phyloP scores from a whole-genome alignment of 1,284 basidiomycete genomes.

The Tilletiaria anomala region DNA sequence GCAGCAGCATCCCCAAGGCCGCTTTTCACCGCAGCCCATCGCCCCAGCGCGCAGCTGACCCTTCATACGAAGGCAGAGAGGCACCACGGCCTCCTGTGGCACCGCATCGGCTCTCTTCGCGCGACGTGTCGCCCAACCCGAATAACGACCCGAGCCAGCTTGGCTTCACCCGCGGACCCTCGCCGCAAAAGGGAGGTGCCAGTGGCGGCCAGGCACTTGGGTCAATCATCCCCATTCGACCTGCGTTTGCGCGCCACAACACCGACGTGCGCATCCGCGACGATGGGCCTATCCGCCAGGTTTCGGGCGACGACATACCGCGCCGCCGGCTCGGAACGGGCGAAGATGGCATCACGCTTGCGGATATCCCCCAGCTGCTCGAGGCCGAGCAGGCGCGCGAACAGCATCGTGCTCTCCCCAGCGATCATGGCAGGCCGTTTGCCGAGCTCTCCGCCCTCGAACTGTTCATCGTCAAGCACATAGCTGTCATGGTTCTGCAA shows the following conservation, averaged over 20 bases:
- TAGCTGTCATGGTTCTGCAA: slow-evolving; percentile 67
- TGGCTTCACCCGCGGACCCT: neutral
- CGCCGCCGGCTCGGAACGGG: neutral
- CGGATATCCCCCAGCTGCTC: slow-evolving; percentile 87
- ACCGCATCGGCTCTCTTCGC: too few relatives aligned
- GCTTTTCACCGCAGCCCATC: neutral
- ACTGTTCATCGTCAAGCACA: slow-evolving; percentile 78
- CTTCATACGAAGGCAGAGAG: neutral
- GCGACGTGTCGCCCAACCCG: slow-evolving; percentile 8
- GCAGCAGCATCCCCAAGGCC: neutral
- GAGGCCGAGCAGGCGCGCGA: slow-evolving; percentile 73
- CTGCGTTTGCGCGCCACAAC: slow-evolving; percentile 62
- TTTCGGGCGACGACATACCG: slow-evolving; percentile 22
- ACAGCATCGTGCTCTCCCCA: neutral
- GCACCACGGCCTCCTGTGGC: neutral
- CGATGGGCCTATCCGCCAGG: slow-evolving; percentile 43
- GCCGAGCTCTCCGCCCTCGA: slow-evolving; percentile 73
- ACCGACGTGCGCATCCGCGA: slow-evolving; percentile 80
- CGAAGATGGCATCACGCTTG: slow-evolving; percentile 79
- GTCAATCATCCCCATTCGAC: slow-evolving; percentile 49
- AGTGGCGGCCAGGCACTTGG: slow-evolving; percentile 1
- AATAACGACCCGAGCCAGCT: slow-evolving; percentile 6
- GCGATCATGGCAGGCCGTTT: slow-evolving; percentile 39
- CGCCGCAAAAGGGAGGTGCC: too few relatives aligned
- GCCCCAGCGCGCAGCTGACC: neutral